Evolutionary conservation across 768 basidiomycete species (phyloP).

Genomic region (Gloeopeniophorella convolvens): DNA sequence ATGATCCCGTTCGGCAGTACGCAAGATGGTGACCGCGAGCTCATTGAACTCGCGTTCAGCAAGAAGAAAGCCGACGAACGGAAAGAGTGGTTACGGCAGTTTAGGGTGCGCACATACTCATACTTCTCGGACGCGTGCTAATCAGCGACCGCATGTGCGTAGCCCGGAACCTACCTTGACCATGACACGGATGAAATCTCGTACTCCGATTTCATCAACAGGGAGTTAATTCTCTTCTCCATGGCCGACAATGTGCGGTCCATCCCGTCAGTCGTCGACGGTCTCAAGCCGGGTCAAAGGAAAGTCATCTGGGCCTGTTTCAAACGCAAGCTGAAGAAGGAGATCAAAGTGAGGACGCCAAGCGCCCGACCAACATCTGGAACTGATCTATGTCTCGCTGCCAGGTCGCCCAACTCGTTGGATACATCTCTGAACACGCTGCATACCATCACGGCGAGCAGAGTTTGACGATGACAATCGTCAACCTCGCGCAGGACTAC

Average conservation of each 20-base stretch:
- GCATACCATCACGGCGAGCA: constrained; percentile 96
- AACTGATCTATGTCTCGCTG: too few relatives aligned
- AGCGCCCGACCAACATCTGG: too few relatives aligned
- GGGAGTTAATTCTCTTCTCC: constrained; percentile 94
- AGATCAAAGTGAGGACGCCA: constrained; percentile 82
- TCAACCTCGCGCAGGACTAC: constrained; percentile 89
- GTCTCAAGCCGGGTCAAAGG: constrained; percentile 94
- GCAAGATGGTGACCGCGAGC: constrained; percentile 73
- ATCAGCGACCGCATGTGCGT: neutral
- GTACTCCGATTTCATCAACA: constrained; percentile 94
- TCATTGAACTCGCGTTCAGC: constrained; percentile 98
- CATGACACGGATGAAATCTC: constrained; percentile 83
- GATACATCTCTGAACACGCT: constrained; percentile 90
- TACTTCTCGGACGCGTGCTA: too few relatives aligned
- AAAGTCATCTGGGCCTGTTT: constrained; percentile 97
- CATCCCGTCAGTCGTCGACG: constrained; percentile 90
- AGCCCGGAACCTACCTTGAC: constrained; percentile 93
- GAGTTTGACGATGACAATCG: constrained; percentile 81
- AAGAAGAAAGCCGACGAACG: constrained; percentile 99
- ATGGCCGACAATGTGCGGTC: constrained; percentile 99
- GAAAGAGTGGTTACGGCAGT: constrained; percentile 95
- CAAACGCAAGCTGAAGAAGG: constrained; percentile 86
- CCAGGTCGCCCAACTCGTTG: constrained; percentile 94
- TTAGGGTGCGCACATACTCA: constrained; percentile 49
- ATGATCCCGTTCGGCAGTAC: constrained; percentile 87